phyloP scores from a whole-genome alignment of 192 early-diverging fungal genomes.

The Umbelopsis vinacea region DNA sequence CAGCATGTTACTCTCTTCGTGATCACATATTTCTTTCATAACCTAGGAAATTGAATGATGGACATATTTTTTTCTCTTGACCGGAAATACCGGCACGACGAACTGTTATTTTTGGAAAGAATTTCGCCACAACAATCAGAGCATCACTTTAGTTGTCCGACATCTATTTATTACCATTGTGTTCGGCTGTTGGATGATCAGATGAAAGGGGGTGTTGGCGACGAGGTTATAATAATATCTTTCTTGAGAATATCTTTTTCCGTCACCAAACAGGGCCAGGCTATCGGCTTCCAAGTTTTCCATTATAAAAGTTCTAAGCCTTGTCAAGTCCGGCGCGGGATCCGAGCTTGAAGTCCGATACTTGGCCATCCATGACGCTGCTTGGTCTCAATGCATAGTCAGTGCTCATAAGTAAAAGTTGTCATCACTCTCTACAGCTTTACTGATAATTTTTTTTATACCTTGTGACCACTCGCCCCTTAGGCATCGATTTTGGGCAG shows the following conservation, averaged over 20 bases:
- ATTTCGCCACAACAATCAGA: slow-evolving; percentile 12
- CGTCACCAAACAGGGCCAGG: not conserved
- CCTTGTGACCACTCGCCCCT: no score
- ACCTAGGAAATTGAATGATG: not conserved
- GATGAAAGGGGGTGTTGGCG: not conserved
- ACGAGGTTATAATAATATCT: not conserved
- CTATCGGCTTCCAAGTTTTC: not conserved
- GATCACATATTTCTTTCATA: not conserved
- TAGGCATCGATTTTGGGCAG: no score
- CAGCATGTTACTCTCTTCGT: slow-evolving; percentile 6
- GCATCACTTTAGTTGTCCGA: not conserved
- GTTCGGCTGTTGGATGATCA: not conserved
- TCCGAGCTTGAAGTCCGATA: slow-evolving; percentile 18
- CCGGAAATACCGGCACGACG: not conserved
- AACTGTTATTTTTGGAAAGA: slow-evolving; percentile 9
- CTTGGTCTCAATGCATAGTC: no score
- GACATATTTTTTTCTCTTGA: not conserved
- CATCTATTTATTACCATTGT: not conserved
- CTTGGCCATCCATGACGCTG: not conserved
- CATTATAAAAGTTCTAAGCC: not conserved
- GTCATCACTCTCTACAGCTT: no score
- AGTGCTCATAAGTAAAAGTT: no score
- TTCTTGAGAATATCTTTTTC: not conserved
- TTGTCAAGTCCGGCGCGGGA: slow-evolving; percentile 4
- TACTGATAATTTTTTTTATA: no score